A percentile compares a stretch with the other conserved stretches of the same genome.
phyloP scores from a whole-genome alignment of 176 grass and related monocot species.

The Thalia dealbata region DNA sequence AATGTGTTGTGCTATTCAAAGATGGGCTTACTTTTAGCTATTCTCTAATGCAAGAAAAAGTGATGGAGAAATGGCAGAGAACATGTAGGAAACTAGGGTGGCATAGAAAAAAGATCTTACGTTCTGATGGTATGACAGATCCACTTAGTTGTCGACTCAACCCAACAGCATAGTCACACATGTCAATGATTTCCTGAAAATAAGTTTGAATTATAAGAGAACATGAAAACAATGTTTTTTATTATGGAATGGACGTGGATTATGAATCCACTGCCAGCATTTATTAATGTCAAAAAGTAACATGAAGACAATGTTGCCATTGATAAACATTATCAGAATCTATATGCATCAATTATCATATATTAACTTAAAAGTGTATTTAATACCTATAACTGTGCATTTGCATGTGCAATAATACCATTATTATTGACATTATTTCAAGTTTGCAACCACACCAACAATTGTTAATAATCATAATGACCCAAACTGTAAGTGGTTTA shows the following conservation, averaged over 20 bases:
- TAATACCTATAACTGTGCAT: no score
- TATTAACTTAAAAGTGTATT: background rate
- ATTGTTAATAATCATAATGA: no score
- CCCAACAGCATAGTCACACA: slow-evolving; percentile 99
- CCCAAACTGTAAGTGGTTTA: background rate
- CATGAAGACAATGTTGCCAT: background rate
- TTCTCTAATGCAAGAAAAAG: background rate
- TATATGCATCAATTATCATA: background rate
- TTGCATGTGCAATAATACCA: no score
- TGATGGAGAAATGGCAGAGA: background rate
- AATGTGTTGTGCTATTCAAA: no score
- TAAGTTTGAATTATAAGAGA: background rate
- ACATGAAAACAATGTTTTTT: background rate
- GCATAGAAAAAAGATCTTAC: slow-evolving; percentile 33
- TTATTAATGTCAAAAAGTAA: no score
- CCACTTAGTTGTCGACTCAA: slow-evolving; percentile 93
- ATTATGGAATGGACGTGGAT: no score
- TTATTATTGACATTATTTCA: no score
- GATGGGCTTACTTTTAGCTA: no score
- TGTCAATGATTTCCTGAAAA: slow-evolving; percentile 97
- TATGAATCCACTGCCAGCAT: no score
- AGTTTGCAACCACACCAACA: no score
- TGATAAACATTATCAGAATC: background rate
- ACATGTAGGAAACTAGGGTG: background rate
- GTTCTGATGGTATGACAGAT: slow-evolving; percentile 96